These are phyloP conservation scores for Candida maltosa DNA, from an alignment of 805 yeast species.

Conservation along the genomic window DNA sequence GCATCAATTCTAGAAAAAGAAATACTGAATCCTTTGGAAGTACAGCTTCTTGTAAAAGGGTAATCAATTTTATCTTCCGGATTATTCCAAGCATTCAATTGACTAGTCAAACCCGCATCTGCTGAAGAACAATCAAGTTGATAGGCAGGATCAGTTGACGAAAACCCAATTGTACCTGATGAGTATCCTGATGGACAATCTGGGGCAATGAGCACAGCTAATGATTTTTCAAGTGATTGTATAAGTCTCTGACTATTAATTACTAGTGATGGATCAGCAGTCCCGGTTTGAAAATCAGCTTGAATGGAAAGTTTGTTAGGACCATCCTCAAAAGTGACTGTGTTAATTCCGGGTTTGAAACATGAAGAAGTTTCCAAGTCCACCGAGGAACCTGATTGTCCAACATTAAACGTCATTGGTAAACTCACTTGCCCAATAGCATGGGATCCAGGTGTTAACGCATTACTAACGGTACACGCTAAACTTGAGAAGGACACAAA, in stretches of 20 bases:
- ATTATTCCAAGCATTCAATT: slow-evolving; percentile 15
- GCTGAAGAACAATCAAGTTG: slow-evolving; percentile 14
- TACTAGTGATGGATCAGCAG: slow-evolving; percentile 6
- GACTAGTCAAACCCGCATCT: slow-evolving; percentile 14
- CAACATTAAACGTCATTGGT: slow-evolving; percentile 21
- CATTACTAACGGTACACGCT: slow-evolving; percentile 14
- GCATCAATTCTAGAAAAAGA: slow-evolving; percentile 18
- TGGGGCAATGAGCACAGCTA: too few relatives aligned
- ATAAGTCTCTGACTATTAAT: slow-evolving; percentile 6
- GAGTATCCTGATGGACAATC: slow-evolving; percentile 18
- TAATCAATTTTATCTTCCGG: slow-evolving; percentile 9
- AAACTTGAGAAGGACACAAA: slow-evolving; percentile 13
- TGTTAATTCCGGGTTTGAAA: slow-evolving; percentile 15
- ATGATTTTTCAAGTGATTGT: not conserved
- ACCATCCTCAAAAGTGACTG: slow-evolving; percentile 16
- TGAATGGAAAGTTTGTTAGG: slow-evolving; percentile 9
- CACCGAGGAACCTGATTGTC: slow-evolving; percentile 12
- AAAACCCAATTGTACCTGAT: slow-evolving; percentile 18
- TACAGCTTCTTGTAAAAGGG: slow-evolving; percentile 10
- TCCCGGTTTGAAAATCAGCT: slow-evolving; percentile 7
- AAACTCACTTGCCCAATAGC: slow-evolving; percentile 18
- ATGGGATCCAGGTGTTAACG: slow-evolving; percentile 8
- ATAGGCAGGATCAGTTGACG: too few relatives aligned
- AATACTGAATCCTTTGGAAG: slow-evolving; percentile 2
- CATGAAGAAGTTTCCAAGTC: slow-evolving; percentile 17